phyloP scores from a whole-genome alignment of 2,329 filamentous ascomycete species.

The Trichoderma atroviride region DNA sequence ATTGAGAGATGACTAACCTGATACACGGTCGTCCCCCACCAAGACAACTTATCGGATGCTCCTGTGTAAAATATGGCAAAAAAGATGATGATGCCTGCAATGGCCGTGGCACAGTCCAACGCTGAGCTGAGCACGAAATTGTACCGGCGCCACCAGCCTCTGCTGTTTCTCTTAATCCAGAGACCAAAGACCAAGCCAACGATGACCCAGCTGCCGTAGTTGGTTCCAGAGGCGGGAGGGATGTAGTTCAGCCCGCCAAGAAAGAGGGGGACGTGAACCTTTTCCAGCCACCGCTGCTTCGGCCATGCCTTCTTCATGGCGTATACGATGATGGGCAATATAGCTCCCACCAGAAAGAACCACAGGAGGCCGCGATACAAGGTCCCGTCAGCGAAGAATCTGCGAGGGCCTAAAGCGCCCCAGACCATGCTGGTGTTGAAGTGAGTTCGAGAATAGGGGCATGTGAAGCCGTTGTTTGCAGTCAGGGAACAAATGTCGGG shows the following conservation, averaged over 20 bases:
- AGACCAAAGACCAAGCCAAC: constrained; percentile 37
- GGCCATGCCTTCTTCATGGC: constrained; percentile 36
- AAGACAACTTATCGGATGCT: constrained; percentile 33
- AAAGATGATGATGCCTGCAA: constrained; percentile 41
- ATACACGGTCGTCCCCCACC: constrained; percentile 37
- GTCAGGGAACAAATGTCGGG: constrained; percentile 49
- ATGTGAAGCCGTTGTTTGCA: constrained; percentile 51
- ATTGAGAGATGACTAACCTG: neutral
- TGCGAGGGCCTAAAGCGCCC: constrained; percentile 58
- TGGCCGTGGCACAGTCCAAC: constrained; percentile 38
- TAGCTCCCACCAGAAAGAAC: constrained; percentile 57
- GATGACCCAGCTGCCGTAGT: constrained; percentile 40
- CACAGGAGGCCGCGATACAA: constrained; percentile 54
- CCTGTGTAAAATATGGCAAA: constrained; percentile 40
- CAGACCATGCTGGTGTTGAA: constrained; percentile 60
- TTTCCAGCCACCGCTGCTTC: constrained; percentile 33
- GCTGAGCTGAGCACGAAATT: constrained; percentile 41
- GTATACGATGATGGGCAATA: constrained; percentile 52
- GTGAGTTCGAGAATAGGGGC: constrained; percentile 41
- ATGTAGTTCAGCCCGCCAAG: constrained; percentile 40
- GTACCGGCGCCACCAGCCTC: constrained; percentile 38
- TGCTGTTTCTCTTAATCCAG: constrained; percentile 32
- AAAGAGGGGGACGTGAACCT: constrained; percentile 38
- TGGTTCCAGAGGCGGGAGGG: constrained; percentile 39
- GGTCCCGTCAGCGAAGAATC: constrained; percentile 56